phyloP scores from a whole-genome alignment of 2,329 filamentous ascomycete species.

The Fonsecaea multimorphosa region DNA sequence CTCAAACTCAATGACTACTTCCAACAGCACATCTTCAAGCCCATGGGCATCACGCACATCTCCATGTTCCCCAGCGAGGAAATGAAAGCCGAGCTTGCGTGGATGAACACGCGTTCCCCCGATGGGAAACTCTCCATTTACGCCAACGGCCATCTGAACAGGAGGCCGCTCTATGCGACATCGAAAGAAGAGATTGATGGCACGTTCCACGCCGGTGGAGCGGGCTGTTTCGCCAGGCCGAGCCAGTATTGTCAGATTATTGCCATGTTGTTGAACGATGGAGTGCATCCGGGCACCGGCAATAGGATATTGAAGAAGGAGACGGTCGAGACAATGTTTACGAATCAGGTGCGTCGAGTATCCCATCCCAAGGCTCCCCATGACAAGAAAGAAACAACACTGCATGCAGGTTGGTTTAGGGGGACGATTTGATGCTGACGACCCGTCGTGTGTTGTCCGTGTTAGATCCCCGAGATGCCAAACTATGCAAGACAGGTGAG shows the following conservation, averaged over 20 bases:
- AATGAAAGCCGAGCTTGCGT: slow-evolving; percentile 62
- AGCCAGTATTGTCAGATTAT: slow-evolving; percentile 66
- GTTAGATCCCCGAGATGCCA: slow-evolving; percentile 66
- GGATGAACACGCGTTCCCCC: slow-evolving; percentile 61
- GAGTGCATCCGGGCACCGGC: slow-evolving; percentile 64
- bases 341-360: slow-evolving; percentile 58
- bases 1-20: slow-evolving; percentile 57
- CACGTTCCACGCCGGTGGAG: slow-evolving; percentile 66
- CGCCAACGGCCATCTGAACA: slow-evolving; percentile 58
- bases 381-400: neutral
- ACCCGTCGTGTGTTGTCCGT: slow-evolving; percentile 64
- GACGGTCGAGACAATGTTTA: slow-evolving; percentile 69
- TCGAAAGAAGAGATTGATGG: slow-evolving; percentile 57
- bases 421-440: slow-evolving; percentile 40
- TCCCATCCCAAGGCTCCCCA: too few species aligned
- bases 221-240: slow-evolving; percentile 65
- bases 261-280: slow-evolving; percentile 67
- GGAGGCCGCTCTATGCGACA: slow-evolving; percentile 52
- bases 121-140: slow-evolving; percentile 50
- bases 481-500: slow-evolving; percentile 56
- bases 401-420: too few species aligned
- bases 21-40: slow-evolving; percentile 56
- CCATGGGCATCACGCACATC: slow-evolving; percentile 58
- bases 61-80: slow-evolving; percentile 62
- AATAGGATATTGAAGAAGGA: slow-evolving; percentile 60